phyloP scores from a whole-genome alignment of 1,284 basidiomycete species.

The Kwoniella shivajii region DNA sequence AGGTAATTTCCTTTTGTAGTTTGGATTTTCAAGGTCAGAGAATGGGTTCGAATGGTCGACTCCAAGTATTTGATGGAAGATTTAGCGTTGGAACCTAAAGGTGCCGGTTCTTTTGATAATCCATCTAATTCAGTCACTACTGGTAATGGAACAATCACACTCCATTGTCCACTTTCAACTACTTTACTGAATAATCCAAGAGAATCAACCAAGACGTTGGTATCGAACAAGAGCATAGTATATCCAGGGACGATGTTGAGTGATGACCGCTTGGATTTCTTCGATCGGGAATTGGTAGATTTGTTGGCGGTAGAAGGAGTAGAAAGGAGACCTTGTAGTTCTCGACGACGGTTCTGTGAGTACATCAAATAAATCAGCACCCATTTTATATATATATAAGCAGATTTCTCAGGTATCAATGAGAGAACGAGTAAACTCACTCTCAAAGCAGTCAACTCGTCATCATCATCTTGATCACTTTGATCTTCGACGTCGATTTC shows the following conservation, averaged over 20 bases:
- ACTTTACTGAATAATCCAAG: conserved; percentile 71
- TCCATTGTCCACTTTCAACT: conserved; percentile 81
- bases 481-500: conserved; percentile 57
- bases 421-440: conserved; percentile 53
- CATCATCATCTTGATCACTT: conserved; percentile 61
- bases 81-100: conserved; percentile 67
- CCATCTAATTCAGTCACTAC: conserved; percentile 97
- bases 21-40: conserved; percentile 83
- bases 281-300: conserved; percentile 17
- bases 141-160: conserved; percentile 84
- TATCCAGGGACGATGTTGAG: conserved; percentile 79
- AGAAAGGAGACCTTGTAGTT: conserved; percentile 53
- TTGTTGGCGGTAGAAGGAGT: conserved; percentile 9
- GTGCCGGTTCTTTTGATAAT: conserved; percentile 67
- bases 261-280: conserved; percentile 27
- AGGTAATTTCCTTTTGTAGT: conserved; percentile 95
- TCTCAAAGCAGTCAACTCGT: conserved; percentile 73
- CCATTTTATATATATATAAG: too few relatives aligned
- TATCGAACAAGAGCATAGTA: conserved; percentile 88
- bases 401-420: too few relatives aligned
- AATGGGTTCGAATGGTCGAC: conserved; percentile 71
- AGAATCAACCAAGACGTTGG: conserved; percentile 86
- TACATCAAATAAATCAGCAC: neutral
- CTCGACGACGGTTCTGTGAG: conserved; percentile 41
- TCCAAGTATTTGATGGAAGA: conserved; percentile 75